phyloP scores from a whole-genome alignment of 2,329 filamentous ascomycete species.

The Colletotrichum echinochloae region DNA sequence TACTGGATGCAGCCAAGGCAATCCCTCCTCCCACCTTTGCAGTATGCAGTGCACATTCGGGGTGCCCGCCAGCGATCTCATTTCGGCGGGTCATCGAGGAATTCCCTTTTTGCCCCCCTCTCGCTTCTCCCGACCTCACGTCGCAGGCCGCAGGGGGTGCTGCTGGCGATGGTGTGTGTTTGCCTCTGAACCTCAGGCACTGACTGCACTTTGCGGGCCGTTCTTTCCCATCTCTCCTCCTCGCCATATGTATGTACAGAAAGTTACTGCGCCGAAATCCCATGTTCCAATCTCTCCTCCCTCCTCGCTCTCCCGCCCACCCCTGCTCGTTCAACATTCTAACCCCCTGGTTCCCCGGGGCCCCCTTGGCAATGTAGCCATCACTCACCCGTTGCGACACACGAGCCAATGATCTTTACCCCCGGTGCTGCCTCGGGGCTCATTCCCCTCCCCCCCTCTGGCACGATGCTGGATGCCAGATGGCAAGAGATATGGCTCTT shows the following conservation, averaged over 20 bases:
- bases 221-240: conserved; percentile 23
- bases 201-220: neutral
- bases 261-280: neutral
- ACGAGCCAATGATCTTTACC: conserved; percentile 2
- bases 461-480: neutral
- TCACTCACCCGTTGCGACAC: conserved; percentile 7
- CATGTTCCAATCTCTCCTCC: conserved; percentile 3
- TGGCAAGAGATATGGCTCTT: conserved; percentile 9
- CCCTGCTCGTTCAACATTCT: conserved; percentile 7
- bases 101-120: neutral
- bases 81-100: conserved; percentile 25
- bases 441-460: neutral
- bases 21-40: neutral
- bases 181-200: neutral
- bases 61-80: conserved; percentile 10
- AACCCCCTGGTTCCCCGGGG: conserved; percentile 1
- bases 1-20: conserved; percentile 10
- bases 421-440: neutral
- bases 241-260: neutral
- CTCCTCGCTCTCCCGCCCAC: neutral
- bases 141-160: neutral
- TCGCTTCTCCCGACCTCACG: neutral
- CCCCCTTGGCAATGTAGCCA: conserved; percentile 2
- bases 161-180: neutral
- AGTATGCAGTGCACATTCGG: conserved; percentile 3